Evolutionary conservation across 164 flowering plant genomes (phyloP).

Genomic region (Kalanchoe fedtschenkoi): DNA sequence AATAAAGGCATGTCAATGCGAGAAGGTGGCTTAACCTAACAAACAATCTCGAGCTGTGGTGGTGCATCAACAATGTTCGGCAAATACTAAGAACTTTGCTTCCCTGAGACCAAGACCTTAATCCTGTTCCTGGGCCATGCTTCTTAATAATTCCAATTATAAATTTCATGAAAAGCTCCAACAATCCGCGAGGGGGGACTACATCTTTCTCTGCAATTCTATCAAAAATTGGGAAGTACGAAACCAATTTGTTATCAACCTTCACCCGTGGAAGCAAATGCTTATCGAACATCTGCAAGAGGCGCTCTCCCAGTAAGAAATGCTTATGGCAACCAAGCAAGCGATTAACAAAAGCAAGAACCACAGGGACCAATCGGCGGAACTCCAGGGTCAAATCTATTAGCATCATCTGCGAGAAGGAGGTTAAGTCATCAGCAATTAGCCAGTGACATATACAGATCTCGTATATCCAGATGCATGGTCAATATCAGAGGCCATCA

Average conservation of each 20-base stretch:
- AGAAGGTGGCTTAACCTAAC: slow-evolving; percentile 61
- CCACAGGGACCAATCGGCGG: slow-evolving; percentile 59
- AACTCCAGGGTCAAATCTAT: slow-evolving; percentile 49
- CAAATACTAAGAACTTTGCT: slow-evolving; percentile 80
- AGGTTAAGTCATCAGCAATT: neutral
- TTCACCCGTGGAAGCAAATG: slow-evolving; percentile 56
- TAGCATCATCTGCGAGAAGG: slow-evolving; percentile 56
- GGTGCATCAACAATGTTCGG: slow-evolving; percentile 75
- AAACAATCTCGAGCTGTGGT: slow-evolving; percentile 72
- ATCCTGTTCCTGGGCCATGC: slow-evolving; percentile 64
- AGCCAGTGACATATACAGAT: neutral
- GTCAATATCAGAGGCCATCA: neutral
- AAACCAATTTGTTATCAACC: slow-evolving; percentile 41
- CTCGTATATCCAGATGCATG: neutral
- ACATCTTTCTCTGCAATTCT: slow-evolving; percentile 66
- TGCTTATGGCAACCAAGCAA: slow-evolving; percentile 66
- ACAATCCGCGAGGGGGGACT: slow-evolving; percentile 58
- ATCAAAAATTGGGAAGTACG: slow-evolving; percentile 70
- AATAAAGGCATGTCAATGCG: slow-evolving; percentile 63
- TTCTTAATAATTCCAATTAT: slow-evolving; percentile 47
- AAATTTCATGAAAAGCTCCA: slow-evolving; percentile 62
- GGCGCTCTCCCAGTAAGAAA: slow-evolving; percentile 64
- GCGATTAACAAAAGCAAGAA: slow-evolving; percentile 58
- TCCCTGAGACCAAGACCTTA: slow-evolving; percentile 82
- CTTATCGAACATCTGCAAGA: slow-evolving; percentile 70